These are phyloP conservation scores for Candida vartiovaarae DNA, from an alignment of 805 yeast species.

Conservation along the genomic window DNA sequence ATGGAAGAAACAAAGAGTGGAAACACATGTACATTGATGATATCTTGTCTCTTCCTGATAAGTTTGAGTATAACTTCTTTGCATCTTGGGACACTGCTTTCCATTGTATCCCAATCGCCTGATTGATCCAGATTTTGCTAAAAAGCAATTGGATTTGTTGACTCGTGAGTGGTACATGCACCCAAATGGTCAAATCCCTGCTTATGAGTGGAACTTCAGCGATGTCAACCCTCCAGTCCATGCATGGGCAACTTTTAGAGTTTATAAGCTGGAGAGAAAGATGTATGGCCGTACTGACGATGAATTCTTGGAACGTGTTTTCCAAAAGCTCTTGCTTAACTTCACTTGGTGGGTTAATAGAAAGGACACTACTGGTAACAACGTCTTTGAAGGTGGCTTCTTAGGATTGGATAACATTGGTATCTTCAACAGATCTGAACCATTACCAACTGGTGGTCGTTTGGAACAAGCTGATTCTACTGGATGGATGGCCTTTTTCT, in stretches of 20 bases:
- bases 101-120: constrained; percentile 91
- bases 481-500: constrained; percentile 96
- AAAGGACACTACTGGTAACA: constrained; percentile 79
- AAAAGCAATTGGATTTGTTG: constrained; percentile 75
- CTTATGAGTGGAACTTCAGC: constrained; percentile 92
- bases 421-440: constrained; percentile 86
- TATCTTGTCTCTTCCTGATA: constrained; percentile 83
- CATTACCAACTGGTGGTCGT: constrained; percentile 85
- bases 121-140: constrained; percentile 90
- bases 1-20: constrained; percentile 88
- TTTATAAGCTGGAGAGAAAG: constrained; percentile 80
- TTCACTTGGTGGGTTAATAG: constrained; percentile 98
- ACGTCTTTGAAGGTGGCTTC: constrained; percentile 91
- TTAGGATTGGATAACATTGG: constrained; percentile 91
- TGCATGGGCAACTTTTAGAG: constrained; percentile 90
- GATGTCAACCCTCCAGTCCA: constrained; percentile 98
- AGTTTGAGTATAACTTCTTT: constrained; percentile 94
- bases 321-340: constrained; percentile 81
- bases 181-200: constrained; percentile 96
- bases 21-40: constrained; percentile 83
- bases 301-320: constrained; percentile 82
- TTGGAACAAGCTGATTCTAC: constrained; percentile 93
- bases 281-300: constrained; percentile 77
- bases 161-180: constrained; percentile 97
- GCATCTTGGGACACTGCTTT: constrained; percentile 97